A percentile compares a stretch with the other conserved stretches of the same genome.
phyloP scores from a whole-genome alignment of 1,139 yeast genomes.

The Saccharomyces hybrid region DNA sequence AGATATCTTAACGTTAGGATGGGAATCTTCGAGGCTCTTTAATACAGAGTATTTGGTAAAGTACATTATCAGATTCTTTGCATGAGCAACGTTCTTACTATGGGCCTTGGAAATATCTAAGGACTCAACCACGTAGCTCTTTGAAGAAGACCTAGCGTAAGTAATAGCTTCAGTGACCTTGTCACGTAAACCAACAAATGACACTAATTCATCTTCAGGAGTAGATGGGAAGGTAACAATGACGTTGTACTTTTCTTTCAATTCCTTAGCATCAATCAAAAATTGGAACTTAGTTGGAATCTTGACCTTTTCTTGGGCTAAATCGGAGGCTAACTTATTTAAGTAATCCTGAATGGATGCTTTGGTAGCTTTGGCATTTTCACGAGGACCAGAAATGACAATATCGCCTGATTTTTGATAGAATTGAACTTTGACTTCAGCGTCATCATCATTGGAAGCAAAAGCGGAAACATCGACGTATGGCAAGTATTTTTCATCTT shows the following conservation, averaged over 20 bases:
- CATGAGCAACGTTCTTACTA: constrained; percentile 69
- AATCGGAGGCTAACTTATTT: constrained; percentile 38
- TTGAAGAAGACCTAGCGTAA: constrained; percentile 44
- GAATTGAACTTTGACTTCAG: constrained; percentile 14
- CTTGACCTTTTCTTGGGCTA: constrained; percentile 37
- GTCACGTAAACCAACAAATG: constrained; percentile 56
- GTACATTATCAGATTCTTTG: constrained; percentile 61
- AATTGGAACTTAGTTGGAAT: constrained; percentile 48
- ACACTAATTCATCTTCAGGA: constrained; percentile 39
- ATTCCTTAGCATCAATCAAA: constrained; percentile 38
- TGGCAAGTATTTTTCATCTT: constrained; percentile 41
- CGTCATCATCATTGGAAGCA: constrained; percentile 1
- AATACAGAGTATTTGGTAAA: constrained; percentile 47
- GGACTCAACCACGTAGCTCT: constrained; percentile 51
- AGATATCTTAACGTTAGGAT: constrained; percentile 42
- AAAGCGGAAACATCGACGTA: constrained; percentile 38
- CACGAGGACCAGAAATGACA: constrained; percentile 32
- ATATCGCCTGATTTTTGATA: constrained; percentile 21
- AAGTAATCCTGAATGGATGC: constrained; percentile 40
- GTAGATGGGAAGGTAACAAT: constrained; percentile 50
- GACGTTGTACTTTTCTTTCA: constrained; percentile 52
- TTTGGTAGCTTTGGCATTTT: constrained; percentile 25
- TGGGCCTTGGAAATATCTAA: constrained; percentile 85
- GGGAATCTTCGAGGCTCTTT: constrained; percentile 32
- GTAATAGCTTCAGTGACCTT: constrained; percentile 56